Base-by-base conservation (phyloP, 768 basidiomycete genomes). In the Boletus tomentosulus region DNA sequence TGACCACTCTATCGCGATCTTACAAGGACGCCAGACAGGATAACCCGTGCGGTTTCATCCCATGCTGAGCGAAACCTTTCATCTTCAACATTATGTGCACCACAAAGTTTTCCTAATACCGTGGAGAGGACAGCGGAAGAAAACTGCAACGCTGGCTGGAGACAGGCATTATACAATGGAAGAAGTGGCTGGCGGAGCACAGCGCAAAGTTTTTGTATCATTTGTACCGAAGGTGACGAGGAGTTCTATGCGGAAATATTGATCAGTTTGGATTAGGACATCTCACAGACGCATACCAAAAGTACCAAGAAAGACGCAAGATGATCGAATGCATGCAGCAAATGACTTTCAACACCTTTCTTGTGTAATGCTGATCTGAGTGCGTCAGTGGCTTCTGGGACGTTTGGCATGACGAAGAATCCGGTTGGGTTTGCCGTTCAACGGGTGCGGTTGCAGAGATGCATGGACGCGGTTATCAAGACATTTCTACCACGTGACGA, bases 11-110 rank as follows among this genome's bases (percentile, higher is more conserved):
- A 8, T 22, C 6, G 34, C 38, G 16, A 27, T 57, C 73, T 59
- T 58, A 81, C 81, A 55, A 82, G 62, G 33, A 82, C 56, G 3
- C 84, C 82, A 4, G 83, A 80, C 22, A 86, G 60, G n/a, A 84
- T 55, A 10, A 76, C 71, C 28, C 73, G 60, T 33, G 77, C 73
- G 11, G 77, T 67, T 12, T 52, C 56, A 63, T 82, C 79, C 82
- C 83, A 85, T 3, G 63, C 53, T 5, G 46, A 55, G 41, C 62
- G 59, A 48, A 66, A 53, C 9, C 49, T 58, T 25, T 61, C 56
- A 43, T 71, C 59, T 31, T 50, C 50, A 11, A 44, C 13, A 42
- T 60, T 57, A 31, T 65, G 43, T 31, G 66, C 57, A n/a, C 71
- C 56, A 15, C 66, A 53, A 24, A 79, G 57, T 49, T 74, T 78